A percentile compares a stretch with the other conserved stretches of the same genome.
phyloP scores from a whole-genome alignment of 257 asterid genomes.

The Lavandula angustifolia region DNA sequence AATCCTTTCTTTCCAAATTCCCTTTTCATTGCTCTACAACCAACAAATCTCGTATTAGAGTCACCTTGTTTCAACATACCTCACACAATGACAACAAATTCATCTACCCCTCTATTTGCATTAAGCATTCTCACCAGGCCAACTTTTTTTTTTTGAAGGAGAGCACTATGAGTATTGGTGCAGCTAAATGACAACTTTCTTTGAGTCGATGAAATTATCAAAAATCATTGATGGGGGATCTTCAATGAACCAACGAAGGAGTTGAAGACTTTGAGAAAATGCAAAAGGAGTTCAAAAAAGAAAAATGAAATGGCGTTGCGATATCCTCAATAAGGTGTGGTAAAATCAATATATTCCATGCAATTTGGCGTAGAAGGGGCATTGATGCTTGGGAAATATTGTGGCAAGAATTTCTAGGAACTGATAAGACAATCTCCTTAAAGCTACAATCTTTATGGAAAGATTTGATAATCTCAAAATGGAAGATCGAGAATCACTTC shows the following conservation, averaged over 20 bases:
- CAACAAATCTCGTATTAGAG: no score
- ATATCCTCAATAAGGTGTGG: no score
- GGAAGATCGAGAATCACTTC: not conserved
- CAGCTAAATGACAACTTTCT: slow-evolving; percentile 16
- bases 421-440: slow-evolving; percentile 3
- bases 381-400: no score
- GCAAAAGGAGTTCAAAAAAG: not conserved
- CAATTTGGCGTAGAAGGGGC: no score
- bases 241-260: not conserved
- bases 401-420: no score
- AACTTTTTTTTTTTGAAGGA: slow-evolving; percentile 15
- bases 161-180: slow-evolving; percentile 16
- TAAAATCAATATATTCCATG: no score
- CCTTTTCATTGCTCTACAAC: no score
- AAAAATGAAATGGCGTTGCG: no score
- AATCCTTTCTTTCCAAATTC: no score
- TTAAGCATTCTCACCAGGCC: not conserved
- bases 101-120: not conserved
- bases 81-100: not conserved
- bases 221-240: not conserved
- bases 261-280: not conserved
- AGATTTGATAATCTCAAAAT: slow-evolving; percentile 18
- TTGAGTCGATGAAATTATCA: not conserved
- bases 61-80: no score
- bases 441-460: not conserved